Evolutionary conservation across 495 filamentous ascomycete genomes (phyloP), one percentile per base, ranked within the genome.

Genomic region (Staphylotrichum longicolle): DNA sequence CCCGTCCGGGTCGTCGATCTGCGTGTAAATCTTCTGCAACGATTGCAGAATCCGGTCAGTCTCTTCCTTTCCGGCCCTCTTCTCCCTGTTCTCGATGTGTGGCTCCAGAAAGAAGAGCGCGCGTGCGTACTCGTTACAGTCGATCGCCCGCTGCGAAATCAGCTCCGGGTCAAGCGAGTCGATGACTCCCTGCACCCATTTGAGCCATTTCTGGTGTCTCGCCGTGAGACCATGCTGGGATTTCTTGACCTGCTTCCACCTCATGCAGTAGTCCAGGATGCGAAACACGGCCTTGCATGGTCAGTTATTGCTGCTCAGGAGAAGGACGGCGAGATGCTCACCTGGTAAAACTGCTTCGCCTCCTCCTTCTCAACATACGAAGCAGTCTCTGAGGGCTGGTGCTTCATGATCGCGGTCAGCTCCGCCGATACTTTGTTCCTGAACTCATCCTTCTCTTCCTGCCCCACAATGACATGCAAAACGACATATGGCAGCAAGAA

Each of bases 1-100:
- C 1, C 95, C 93, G 72, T 99, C 94, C 1, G 94, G 94, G 67
- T 99, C 94, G 64, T 99, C 95, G 54, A 99, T 97, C 63, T 95
- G 86, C 1, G 90, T 92, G 72, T 98, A 99, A 45, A 97, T 96
- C 20, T 92, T 85, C 66, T 97, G 94, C 5, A 98, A 75, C 35
- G 86, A 81, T 65, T 91, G 84, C 65, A 93, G 84, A 3, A 93
- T 78, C 11, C 65, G 64, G 53, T 88, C 82, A 27, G 78, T 76
- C 20, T 80, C 66, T 2, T 69, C 66, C 14, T 76, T 70, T 11
- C 75, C 68, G 35, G 62, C 59, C 4, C 75, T 74, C 45, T 77
- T 81, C 54, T 78, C 74, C 60, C 87, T 83, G 20, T 88, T 55
- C 40, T 74, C 85, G 56, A 96, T 91, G 65, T 93, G 89, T 68